Conservation (phyloP, 192 early-diverging fungal genomes). For the Coemansia erecta region DNA sequence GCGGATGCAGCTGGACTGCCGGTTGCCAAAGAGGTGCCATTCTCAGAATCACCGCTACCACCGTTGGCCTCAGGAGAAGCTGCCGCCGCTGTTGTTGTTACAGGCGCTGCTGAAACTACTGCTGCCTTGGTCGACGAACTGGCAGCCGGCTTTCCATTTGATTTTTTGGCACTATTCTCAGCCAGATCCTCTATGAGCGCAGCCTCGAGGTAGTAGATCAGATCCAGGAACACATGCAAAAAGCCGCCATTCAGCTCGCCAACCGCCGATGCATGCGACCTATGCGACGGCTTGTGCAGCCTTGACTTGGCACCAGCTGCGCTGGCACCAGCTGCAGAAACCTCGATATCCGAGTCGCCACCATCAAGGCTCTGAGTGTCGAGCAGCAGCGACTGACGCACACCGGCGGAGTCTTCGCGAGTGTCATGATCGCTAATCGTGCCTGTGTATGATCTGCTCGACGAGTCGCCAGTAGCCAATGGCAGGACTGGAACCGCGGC, state of each 20-base stretch:
- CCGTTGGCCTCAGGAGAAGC: too few species aligned
- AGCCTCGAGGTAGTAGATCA: conserved; percentile 55
- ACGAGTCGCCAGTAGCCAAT: background rate
- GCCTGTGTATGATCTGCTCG: conserved; percentile 3
- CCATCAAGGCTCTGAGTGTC: conserved; percentile 11
- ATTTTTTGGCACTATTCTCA: background rate
- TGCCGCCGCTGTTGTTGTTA: too few species aligned
- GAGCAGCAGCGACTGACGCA: conserved; percentile 9
- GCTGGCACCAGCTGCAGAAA: conserved; percentile 20
- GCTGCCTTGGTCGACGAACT: background rate
- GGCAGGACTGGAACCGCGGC: background rate
- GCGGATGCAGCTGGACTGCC: background rate
- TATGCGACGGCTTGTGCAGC: conserved; percentile 17
- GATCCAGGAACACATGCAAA: conserved; percentile 65
- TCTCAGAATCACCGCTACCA: too few species aligned
- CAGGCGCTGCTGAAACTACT: too few species aligned
- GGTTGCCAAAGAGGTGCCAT: background rate
- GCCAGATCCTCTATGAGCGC: conserved; percentile 25
- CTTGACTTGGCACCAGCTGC: conserved; percentile 37
- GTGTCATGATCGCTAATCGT: conserved; percentile 9
- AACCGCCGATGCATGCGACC: background rate
- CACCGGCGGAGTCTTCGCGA: background rate
- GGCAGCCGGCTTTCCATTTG: background rate
- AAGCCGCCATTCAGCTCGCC: conserved; percentile 54
- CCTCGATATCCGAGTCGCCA: conserved; percentile 20